Base-by-base conservation (phyloP, 208 protist species). In the Naegleria gruberi region DNA sequence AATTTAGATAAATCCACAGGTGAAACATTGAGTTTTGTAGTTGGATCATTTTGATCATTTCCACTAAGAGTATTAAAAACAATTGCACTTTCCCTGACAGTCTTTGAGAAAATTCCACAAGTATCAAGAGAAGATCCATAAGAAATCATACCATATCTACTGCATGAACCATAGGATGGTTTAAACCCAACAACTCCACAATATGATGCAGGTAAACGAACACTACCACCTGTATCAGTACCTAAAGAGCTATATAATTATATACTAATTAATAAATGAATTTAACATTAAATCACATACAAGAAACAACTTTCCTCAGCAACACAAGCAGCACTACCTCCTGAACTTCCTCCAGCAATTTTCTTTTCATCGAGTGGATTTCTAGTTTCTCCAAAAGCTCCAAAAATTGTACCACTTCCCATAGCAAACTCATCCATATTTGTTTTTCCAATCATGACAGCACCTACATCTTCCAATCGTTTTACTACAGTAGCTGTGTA, bases 191-290 rank as follows among this genome's bases (percentile, higher is more conserved):
- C 89, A 44, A 92, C 34, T 34, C 91, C 91, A 82, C 82, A 91
- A 65, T 92, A 89, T 10, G 40, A 51, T 0, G 90, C 90, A 43
- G 91, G 91, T 85, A 90, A 44, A 40, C 91, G 46, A 26, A 92
- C 89, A 91, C 51, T 89, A 41, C 91, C 91, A 34, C 91, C 91
- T n/a, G 91, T 92, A 41, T 92, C 91, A 46, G 91, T 91, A 8
- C 91, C 91, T 34, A 92, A 65, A 19, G 82, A 43, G 57, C 51
- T 65, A 23, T 65, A n/a, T n/a, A n/a, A n/a, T n/a, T n/a, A n/a
- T n/a, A n/a, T n/a, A n/a, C n/a, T n/a, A n/a, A n/a, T n/a, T n/a
- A n/a, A n/a, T n/a, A n/a, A n/a, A n/a, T n/a, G n/a, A n/a, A n/a
- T n/a, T n/a, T n/a, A n/a, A n/a, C n/a, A n/a, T n/a, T n/a, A n/a